Evolutionary conservation across 345 rosid genomes (phyloP).

Genomic region (Schrenkiella parvula): DNA sequence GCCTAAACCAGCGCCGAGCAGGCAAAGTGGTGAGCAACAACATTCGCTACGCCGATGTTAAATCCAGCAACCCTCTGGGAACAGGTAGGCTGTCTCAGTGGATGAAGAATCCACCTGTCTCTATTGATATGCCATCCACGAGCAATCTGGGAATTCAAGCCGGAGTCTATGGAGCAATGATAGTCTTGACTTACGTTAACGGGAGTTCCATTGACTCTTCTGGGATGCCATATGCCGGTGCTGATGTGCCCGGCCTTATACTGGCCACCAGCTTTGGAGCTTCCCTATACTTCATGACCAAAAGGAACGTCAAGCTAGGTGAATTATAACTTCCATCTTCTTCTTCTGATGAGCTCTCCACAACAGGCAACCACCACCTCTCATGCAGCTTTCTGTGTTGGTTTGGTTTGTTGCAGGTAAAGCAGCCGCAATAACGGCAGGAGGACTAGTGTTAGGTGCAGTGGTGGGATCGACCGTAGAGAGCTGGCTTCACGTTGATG

Average conservation of each 20-base stretch:
- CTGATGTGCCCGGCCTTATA: constrained; percentile 83
- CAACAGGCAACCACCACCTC: background rate
- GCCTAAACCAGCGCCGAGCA: constrained; percentile 82
- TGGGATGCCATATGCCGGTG: constrained; percentile 48
- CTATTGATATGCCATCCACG: constrained; percentile 70
- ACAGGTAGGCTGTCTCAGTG: constrained; percentile 64
- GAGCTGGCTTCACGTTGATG: constrained; percentile 94
- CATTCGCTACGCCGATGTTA: constrained; percentile 91
- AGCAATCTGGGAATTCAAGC: constrained; percentile 73
- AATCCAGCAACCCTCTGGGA: constrained; percentile 46
- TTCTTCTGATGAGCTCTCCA: background rate
- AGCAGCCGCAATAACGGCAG: constrained; percentile 73
- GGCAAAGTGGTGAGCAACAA: constrained; percentile 76
- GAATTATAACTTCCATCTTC: constrained; percentile 4
- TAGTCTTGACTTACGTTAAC: constrained; percentile 74
- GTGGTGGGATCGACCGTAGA: constrained; percentile 88
- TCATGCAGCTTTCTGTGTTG: constrained; percentile 1
- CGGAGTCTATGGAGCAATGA: constrained; percentile 88
- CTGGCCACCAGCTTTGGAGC: constrained; percentile 87
- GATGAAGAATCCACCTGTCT: constrained; percentile 66
- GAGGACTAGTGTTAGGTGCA: constrained; percentile 95
- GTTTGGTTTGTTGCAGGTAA: constrained; percentile 53
- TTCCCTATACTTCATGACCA: constrained; percentile 88
- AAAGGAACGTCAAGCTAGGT: constrained; percentile 80
- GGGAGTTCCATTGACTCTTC: constrained; percentile 53